These are phyloP conservation scores for Talaromyces borbonicus DNA, from an alignment of 495 filamentous ascomycete species.

Conservation along the genomic window DNA sequence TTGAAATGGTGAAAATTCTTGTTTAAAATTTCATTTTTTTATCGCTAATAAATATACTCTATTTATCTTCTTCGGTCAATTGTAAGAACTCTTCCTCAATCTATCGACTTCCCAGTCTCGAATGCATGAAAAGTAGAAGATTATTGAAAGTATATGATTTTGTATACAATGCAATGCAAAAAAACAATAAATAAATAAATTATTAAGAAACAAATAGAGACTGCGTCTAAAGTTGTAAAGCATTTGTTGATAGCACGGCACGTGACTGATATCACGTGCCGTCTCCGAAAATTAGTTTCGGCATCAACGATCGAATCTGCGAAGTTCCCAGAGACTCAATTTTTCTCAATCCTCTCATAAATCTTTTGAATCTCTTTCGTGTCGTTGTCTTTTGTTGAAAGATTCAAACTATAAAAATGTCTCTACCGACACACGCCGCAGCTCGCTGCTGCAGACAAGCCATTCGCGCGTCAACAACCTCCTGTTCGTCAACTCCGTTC, in stretches of 20 bases:
- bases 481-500: slow-evolving; percentile 9
- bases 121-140: too few species aligned
- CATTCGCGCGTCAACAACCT: slow-evolving; percentile 24
- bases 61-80: too few species aligned
- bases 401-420: slow-evolving; percentile 24
- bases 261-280: background rate
- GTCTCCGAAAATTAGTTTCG: slow-evolving; percentile 13
- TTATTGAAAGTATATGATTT: background rate
- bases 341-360: slow-evolving; percentile 5
- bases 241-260: background rate
- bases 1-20: background rate
- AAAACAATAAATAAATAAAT: background rate
- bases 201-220: background rate
- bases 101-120: too few species aligned
- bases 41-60: slow-evolving; percentile 2
- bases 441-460: slow-evolving; percentile 39
- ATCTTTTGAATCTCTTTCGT: slow-evolving; percentile 7
- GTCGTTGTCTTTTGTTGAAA: slow-evolving; percentile 8
- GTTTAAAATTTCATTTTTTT: background rate
- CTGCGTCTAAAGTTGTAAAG: too few species aligned
- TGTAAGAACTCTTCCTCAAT: too few species aligned
- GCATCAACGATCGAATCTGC: slow-evolving; percentile 10
- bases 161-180: background rate
- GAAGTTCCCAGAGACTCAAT: too few species aligned
- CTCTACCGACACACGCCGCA: slow-evolving; percentile 32